phyloP scores from a whole-genome alignment of 2,329 filamentous ascomycete species.

The Ustulina deusta region DNA sequence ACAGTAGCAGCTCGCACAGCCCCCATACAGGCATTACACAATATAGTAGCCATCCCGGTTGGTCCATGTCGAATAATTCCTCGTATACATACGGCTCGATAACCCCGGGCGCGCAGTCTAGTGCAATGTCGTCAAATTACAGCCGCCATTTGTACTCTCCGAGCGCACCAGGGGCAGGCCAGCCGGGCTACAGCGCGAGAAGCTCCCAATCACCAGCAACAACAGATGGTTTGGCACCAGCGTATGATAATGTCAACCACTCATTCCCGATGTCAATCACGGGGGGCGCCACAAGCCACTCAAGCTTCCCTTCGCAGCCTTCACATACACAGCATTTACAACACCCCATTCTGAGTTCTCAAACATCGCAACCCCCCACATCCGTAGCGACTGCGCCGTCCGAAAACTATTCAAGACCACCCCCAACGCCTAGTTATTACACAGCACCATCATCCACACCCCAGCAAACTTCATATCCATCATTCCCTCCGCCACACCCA shows the following conservation, averaged over 20 bases:
- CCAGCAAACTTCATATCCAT: conserved; percentile 60
- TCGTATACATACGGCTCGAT: conserved; percentile 69
- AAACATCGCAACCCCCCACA: conserved; percentile 62
- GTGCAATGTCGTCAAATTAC: conserved; percentile 61
- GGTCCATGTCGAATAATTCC: conserved; percentile 66
- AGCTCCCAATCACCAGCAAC: conserved; percentile 69
- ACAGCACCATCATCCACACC: conserved; percentile 60
- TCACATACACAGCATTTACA: conserved; percentile 50
- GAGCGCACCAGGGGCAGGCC: conserved; percentile 44
- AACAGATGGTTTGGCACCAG: conserved; percentile 71
- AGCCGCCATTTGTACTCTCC: conserved; percentile 52
- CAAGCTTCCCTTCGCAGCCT: conserved; percentile 49
- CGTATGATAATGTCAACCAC: conserved; percentile 75
- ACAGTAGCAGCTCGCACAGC: conserved; percentile 69
- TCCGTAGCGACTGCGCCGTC: conserved; percentile 69
- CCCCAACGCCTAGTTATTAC: conserved; percentile 73
- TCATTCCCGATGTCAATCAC: conserved; percentile 72
- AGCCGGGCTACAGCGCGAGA: conserved; percentile 59
- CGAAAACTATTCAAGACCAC: conserved; percentile 68
- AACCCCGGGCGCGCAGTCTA: conserved; percentile 63
- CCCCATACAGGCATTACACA: conserved; percentile 65
- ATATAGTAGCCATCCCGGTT: conserved; percentile 70
- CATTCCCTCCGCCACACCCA: conserved; percentile 56
- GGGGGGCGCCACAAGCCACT: conserved; percentile 59
- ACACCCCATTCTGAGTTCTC: conserved; percentile 61